A percentile compares a stretch with the other conserved stretches of the same genome.
These are phyloP conservation scores for Trypethelium eluteriae DNA, from an alignment of 495 filamentous ascomycete species.

Conservation along the genomic window DNA sequence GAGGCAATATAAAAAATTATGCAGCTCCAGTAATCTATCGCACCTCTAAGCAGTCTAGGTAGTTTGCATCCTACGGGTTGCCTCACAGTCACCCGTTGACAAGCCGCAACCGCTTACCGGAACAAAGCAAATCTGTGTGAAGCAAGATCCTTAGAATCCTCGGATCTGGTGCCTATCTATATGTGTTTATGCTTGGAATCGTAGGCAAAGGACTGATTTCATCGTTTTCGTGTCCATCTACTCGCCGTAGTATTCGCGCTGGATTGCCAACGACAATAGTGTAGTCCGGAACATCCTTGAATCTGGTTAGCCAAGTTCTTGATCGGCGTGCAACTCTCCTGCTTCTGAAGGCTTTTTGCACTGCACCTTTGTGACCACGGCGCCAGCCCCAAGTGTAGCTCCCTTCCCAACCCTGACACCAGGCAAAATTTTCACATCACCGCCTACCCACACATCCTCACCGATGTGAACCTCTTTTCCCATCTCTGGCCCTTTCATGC, in stretches of 20 bases:
- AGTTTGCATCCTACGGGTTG: too few species aligned
- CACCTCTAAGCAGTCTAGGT: too few species aligned
- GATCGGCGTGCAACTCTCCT: background rate
- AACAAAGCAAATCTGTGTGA: too few species aligned
- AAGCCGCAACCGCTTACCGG: too few species aligned
- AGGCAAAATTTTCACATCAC: conserved; percentile 63
- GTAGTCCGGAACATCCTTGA: conserved; percentile 31
- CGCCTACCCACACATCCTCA: conserved; percentile 86
- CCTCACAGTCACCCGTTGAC: too few species aligned
- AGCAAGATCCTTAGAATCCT: too few species aligned
- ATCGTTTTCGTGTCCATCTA: conserved; percentile 7
- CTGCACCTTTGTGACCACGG: conserved; percentile 80
- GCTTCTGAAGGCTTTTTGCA: background rate
- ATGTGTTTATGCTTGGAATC: background rate
- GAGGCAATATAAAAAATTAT: too few species aligned
- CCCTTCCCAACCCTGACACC: conserved; percentile 78
- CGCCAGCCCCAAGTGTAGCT: conserved; percentile 71
- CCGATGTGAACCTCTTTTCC: conserved; percentile 71
- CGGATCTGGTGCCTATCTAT: background rate
- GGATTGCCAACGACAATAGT: conserved; percentile 36
- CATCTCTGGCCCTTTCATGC: conserved; percentile 63
- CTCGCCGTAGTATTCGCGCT: conserved; percentile 26
- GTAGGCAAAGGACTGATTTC: background rate
- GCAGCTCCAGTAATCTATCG: too few species aligned
- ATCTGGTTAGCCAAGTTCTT: conserved; percentile 2